Evolutionary conservation across 1,139 yeast species (phyloP).

Genomic region (Yamadazyma mexicana): DNA sequence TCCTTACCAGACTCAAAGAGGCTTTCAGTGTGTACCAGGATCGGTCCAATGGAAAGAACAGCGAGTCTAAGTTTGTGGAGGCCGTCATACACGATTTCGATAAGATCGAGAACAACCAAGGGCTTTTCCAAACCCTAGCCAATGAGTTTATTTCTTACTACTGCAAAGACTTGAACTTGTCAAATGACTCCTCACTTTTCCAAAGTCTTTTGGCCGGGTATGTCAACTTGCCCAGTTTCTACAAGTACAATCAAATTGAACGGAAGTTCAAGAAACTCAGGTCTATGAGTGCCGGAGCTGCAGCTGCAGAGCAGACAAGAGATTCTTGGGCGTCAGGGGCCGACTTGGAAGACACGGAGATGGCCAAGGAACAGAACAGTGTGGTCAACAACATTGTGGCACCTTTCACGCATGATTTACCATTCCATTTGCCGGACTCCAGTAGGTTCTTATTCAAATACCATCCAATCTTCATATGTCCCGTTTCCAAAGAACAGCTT

Average conservation of each 20-base stretch:
- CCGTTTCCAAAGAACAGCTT: slow-evolving; percentile 81
- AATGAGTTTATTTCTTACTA: slow-evolving; percentile 64
- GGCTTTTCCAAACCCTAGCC: slow-evolving; percentile 37
- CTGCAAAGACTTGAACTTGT: slow-evolving; percentile 61
- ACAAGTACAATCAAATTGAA: slow-evolving; percentile 59
- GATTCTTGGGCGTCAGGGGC: not conserved
- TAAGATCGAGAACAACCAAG: slow-evolving; percentile 32
- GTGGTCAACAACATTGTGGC: slow-evolving; percentile 11
- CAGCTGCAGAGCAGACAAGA: slow-evolving; percentile 9
- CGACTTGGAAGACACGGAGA: not conserved
- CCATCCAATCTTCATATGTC: slow-evolving; percentile 90
- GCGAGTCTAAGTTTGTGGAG: slow-evolving; percentile 41
- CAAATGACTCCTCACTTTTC: slow-evolving; percentile 72
- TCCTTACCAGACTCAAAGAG: slow-evolving; percentile 25
- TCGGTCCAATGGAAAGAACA: slow-evolving; percentile 16
- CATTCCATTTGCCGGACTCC: slow-evolving; percentile 45
- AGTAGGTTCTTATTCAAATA: slow-evolving; percentile 48
- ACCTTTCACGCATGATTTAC: slow-evolving; percentile 35
- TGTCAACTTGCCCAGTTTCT: slow-evolving; percentile 68
- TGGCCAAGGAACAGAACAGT: not conserved
- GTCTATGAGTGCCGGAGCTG: slow-evolving; percentile 40
- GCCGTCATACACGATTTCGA: slow-evolving; percentile 39
- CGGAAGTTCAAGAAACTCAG: slow-evolving; percentile 26
- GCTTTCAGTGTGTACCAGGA: slow-evolving; percentile 21
- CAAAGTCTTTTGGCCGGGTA: slow-evolving; percentile 69